Evolutionary conservation across 805 yeast species (phyloP).

Genomic region (Kodamaea jinghongensis): DNA sequence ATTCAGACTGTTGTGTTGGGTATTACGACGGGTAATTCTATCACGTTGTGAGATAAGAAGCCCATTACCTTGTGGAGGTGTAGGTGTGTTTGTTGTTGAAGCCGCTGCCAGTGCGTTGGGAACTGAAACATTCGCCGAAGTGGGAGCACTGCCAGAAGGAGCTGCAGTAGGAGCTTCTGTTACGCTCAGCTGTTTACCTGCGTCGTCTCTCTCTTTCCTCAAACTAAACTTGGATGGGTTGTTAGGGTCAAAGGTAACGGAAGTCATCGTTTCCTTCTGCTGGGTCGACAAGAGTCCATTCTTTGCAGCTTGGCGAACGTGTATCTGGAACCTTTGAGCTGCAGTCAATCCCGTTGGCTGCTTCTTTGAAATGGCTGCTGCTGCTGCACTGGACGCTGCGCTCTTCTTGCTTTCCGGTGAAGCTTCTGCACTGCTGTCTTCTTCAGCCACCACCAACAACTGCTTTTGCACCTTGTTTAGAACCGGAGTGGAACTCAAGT

Average conservation of each 20-base stretch:
- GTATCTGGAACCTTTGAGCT: conserved; percentile 38
- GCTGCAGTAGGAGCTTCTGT: neutral
- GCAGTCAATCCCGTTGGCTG: conserved; percentile 27
- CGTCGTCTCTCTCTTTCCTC: conserved; percentile 8
- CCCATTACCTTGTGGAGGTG: conserved; percentile 1
- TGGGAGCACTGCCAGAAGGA: neutral
- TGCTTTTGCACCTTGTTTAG: conserved; percentile 14
- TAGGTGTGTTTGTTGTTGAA: neutral
- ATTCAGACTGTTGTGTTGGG: conserved; percentile 27
- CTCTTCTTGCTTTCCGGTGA: neutral
- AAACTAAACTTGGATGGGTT: conserved; percentile 24
- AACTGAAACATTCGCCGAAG: neutral
- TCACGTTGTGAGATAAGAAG: conserved; percentile 13
- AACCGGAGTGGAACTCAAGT: conserved; percentile 7
- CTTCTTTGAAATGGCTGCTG: conserved; percentile 8
- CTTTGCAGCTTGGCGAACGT: conserved; percentile 36
- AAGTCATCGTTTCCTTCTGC: conserved; percentile 32
- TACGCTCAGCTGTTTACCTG: neutral
- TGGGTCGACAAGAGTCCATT: conserved; percentile 38
- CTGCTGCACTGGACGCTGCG: conserved; percentile 10
- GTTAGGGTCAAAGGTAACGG: conserved; percentile 42
- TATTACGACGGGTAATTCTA: conserved; percentile 27
- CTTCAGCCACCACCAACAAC: conserved; percentile 20
- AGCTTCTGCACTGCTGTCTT: conserved; percentile 10
- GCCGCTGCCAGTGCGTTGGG: neutral